Evolutionary conservation across 2,329 filamentous ascomycete species (phyloP), one percentile per base, ranked within the genome.

Genomic region (Daldinia eschscholtzii): DNA sequence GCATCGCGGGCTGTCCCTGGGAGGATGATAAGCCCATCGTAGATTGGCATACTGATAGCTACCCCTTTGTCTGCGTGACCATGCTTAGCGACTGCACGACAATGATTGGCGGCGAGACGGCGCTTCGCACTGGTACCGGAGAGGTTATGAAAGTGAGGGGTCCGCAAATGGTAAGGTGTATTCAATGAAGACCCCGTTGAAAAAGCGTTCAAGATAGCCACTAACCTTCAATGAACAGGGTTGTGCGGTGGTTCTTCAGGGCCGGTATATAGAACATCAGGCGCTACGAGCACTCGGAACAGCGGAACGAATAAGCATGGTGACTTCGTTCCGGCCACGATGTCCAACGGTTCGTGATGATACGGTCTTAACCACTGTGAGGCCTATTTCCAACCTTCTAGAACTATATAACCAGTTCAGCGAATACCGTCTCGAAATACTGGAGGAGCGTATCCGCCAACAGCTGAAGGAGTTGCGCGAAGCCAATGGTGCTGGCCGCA

Each of bases 31-130:
- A 84, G 70, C 85, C 88, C 4, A 85, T 88, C 26, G 84, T 91
- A 33, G 86, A 84, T 41, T 91, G 88, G 88, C 88, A 91, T 78
- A 86, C 81, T 0, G 89, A 91, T 76, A 88, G 86, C 74, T 91
- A 89, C 74, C 88, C 89, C 0, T 91, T 91, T 74, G 89, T 91
- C n/a, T 91, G 88, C 71, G 88, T 91, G n/a, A 83, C 85, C 6
- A 91, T 91, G 88, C 82, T 91, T 30, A 88, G 86, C 39, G 88
- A 91, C 73, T 89, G 87, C 70, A 84, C 82, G 0, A 80, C 82
- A 41, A 91, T 91, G 89, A 79, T 88, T 12, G 89, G 89, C 9
- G 89, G 89, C 3, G 89, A 91, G 78, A 91, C 89, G 0, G 88
- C 86, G 1, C 76, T 91, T n/a, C 82, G 83, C 41, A 88, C 81